phyloP scores from a whole-genome alignment of 2,329 filamentous ascomycete genomes.

The Fusarium fujikuroi region DNA sequence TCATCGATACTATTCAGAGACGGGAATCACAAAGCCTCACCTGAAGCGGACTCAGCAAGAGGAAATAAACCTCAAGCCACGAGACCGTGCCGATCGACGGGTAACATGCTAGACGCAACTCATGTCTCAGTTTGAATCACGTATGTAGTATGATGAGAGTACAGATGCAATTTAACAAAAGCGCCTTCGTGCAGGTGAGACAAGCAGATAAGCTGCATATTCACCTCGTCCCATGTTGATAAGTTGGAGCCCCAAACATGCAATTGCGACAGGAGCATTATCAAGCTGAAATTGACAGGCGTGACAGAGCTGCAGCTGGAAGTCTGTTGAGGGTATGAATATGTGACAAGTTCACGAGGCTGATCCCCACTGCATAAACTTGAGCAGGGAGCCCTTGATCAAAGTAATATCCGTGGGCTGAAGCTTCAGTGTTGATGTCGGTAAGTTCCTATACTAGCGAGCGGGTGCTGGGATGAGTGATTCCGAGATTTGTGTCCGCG shows the following conservation, averaged over 20 bases:
- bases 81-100: constrained; percentile 3
- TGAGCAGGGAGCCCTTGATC: constrained; percentile 26
- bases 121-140: constrained; percentile 19
- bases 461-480: constrained; percentile 27
- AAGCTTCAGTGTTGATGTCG: constrained; percentile 38
- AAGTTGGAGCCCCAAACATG: neutral
- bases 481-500: constrained; percentile 33
- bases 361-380: constrained; percentile 28
- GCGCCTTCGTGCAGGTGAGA: constrained; percentile 20
- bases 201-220: constrained; percentile 19
- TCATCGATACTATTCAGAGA: neutral
- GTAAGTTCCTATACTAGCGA: constrained; percentile 20
- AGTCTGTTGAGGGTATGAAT: neutral
- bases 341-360: constrained; percentile 5
- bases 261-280: neutral
- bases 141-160: neutral
- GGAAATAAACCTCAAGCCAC: neutral
- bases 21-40: neutral
- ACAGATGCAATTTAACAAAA: neutral
- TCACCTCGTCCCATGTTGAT: constrained; percentile 22
- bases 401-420: constrained; percentile 42
- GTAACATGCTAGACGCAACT: neutral
- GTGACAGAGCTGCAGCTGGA: neutral
- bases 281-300: constrained; percentile 4
- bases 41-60: neutral